These are phyloP conservation scores for Diaporthe sp. DNA, from an alignment of 2,329 filamentous ascomycete genomes.

Conservation along the genomic window DNA sequence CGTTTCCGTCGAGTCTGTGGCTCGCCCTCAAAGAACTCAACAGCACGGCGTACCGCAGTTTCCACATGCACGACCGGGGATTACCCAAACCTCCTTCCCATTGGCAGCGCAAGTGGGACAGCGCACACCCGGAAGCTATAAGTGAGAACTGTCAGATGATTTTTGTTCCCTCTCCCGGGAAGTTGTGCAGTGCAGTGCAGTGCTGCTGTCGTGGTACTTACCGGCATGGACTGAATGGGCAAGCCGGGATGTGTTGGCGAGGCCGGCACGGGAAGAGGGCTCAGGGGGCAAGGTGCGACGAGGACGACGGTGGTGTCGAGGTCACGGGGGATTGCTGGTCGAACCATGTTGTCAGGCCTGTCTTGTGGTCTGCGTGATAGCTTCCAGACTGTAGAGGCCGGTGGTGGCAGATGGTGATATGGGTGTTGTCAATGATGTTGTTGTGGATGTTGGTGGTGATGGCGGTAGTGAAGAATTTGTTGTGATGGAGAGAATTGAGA, in stretches of 20 bases:
- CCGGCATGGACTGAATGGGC: conserved; percentile 36
- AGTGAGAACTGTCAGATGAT: conserved; percentile 12
- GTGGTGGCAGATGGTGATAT: background rate
- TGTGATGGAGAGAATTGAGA: background rate
- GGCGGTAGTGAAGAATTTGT: background rate
- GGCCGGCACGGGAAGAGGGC: conserved; percentile 25
- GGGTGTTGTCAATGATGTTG: background rate
- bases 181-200: background rate
- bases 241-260: conserved; percentile 28
- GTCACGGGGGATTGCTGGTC: conserved; percentile 33
- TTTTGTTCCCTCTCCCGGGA: background rate
- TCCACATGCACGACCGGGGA: conserved; percentile 61
- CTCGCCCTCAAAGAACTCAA: conserved; percentile 33
- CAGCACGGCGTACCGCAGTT: conserved; percentile 60
- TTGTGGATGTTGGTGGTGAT: background rate
- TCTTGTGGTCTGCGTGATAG: background rate
- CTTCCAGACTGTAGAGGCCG: background rate
- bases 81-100: conserved; percentile 66
- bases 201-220: conserved; percentile 26
- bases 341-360: conserved; percentile 31
- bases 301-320: conserved; percentile 27
- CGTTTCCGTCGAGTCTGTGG: conserved; percentile 7
- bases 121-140: conserved; percentile 59
- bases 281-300: background rate
- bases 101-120: conserved; percentile 61